phyloP scores from a whole-genome alignment of 1,284 basidiomycete species.

The Malassezia dermatis region DNA sequence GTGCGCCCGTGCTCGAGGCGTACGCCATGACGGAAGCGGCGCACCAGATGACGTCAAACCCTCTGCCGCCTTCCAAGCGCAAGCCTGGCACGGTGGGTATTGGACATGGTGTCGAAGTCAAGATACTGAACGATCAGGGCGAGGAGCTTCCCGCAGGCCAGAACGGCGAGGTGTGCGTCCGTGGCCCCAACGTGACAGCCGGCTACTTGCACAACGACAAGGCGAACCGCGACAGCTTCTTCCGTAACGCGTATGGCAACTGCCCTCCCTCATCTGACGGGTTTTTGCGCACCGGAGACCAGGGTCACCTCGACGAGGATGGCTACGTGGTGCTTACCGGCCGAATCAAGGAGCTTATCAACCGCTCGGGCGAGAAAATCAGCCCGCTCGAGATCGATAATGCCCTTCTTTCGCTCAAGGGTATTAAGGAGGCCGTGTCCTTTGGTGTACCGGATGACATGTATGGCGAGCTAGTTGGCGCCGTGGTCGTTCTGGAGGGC shows the following conservation, averaged over 20 bases:
- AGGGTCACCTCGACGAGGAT: slow-evolving; percentile 57
- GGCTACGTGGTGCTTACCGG: slow-evolving; percentile 55
- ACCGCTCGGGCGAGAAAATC: slow-evolving; percentile 58
- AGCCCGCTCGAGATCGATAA: slow-evolving; percentile 58
- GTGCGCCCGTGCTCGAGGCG: slow-evolving; percentile 52
- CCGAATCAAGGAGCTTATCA: slow-evolving; percentile 47
- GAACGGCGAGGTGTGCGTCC: slow-evolving; percentile 51
- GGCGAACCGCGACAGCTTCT: slow-evolving; percentile 48
- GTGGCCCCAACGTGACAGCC: slow-evolving; percentile 51
- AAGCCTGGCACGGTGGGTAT: slow-evolving; percentile 52
- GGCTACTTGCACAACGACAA: slow-evolving; percentile 52
- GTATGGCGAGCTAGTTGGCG: slow-evolving; percentile 48
- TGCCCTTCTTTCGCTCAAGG: slow-evolving; percentile 51
- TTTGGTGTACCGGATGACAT: slow-evolving; percentile 49
- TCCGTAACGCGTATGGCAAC: slow-evolving; percentile 36
- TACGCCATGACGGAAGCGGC: slow-evolving; percentile 50
- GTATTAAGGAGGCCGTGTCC: slow-evolving; percentile 53
- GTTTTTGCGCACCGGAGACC: slow-evolving; percentile 57
- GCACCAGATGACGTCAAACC: slow-evolving; percentile 51
- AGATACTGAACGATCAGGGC: slow-evolving; percentile 49
- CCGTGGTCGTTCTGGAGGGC: slow-evolving; percentile 40
- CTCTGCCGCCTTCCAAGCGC: slow-evolving; percentile 46
- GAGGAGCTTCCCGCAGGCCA: slow-evolving; percentile 46
- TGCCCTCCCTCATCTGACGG: slow-evolving; percentile 29
- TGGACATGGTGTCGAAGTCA: slow-evolving; percentile 51